phyloP scores from a whole-genome alignment of 2,329 filamentous ascomycete species.

The Periconia sp. region DNA sequence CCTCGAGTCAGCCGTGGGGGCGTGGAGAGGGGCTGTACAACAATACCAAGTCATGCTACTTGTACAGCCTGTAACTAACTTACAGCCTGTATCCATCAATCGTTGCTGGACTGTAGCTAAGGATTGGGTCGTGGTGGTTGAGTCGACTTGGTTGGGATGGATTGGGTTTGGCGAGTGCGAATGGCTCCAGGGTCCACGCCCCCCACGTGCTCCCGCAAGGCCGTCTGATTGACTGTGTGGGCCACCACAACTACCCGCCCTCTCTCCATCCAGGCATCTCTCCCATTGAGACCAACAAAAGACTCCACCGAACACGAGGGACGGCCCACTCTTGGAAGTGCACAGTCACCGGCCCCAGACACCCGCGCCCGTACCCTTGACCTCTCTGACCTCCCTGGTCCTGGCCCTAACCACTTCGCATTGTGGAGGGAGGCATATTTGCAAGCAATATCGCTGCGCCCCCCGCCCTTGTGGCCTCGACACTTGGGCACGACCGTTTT shows the following conservation, averaged over 20 bases:
- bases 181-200: no score
- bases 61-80: no score
- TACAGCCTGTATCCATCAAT: no score
- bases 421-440: background rate
- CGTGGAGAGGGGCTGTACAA: background rate
- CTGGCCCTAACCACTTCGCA: no score
- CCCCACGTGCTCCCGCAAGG: slow-evolving; percentile 25
- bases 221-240: slow-evolving; percentile 24
- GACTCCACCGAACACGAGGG: slow-evolving; percentile 13
- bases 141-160: background rate
- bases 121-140: no score
- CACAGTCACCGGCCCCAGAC: slow-evolving; percentile 4
- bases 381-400: no score
- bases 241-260: background rate
- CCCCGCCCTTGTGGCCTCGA: background rate
- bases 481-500: background rate
- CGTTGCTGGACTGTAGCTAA: no score
- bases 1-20: background rate
- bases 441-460: slow-evolving; percentile 9
- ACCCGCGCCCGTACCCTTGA: background rate
- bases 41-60: no score
- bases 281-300: slow-evolving; percentile 5
- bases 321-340: background rate
- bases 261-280: background rate
- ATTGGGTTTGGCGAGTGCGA: slow-evolving; percentile 1